Evolutionary conservation across 2,329 filamentous ascomycete genomes (phyloP).

Genomic region (Onygenales sp.): DNA sequence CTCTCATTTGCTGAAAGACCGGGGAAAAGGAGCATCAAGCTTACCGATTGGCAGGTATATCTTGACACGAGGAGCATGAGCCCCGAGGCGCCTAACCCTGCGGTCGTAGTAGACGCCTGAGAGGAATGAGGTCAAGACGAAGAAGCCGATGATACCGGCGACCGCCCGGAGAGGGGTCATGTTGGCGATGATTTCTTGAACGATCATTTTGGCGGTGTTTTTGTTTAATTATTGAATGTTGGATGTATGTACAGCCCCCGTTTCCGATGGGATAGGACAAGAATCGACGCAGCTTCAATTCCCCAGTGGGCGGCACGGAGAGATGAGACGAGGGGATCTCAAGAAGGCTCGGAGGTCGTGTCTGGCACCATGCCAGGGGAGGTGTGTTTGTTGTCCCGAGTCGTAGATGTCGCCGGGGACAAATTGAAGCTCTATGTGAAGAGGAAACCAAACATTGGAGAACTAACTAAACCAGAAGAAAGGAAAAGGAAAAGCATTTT

Average conservation of each 20-base stretch:
- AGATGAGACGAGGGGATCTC: neutral
- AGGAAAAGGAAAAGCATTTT: neutral
- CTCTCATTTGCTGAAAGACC: neutral
- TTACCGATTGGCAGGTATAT: slow-evolving; percentile 29
- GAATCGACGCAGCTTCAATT: no score
- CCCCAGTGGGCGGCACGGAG: no score
- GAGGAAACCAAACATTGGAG: neutral
- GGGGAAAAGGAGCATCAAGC: slow-evolving; percentile 5
- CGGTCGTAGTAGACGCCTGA: slow-evolving; percentile 21
- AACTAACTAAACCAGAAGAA: neutral
- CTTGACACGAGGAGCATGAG: slow-evolving; percentile 23
- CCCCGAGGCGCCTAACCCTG: slow-evolving; percentile 24
- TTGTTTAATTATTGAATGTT: neutral
- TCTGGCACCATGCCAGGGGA: no score
- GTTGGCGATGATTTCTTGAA: slow-evolving; percentile 37
- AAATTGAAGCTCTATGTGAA: neutral
- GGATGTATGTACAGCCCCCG: neutral
- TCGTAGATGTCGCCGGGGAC: slow-evolving; percentile 1
- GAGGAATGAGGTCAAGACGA: slow-evolving; percentile 27
- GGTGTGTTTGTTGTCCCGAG: neutral
- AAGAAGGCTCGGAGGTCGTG: neutral
- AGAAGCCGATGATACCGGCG: slow-evolving; percentile 29
- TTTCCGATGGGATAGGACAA: no score
- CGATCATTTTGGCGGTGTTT: slow-evolving; percentile 37
- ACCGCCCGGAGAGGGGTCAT: slow-evolving; percentile 35